Conservation (phyloP, 805 yeast genomes). For the Ogataea parapolymorpha region DNA sequence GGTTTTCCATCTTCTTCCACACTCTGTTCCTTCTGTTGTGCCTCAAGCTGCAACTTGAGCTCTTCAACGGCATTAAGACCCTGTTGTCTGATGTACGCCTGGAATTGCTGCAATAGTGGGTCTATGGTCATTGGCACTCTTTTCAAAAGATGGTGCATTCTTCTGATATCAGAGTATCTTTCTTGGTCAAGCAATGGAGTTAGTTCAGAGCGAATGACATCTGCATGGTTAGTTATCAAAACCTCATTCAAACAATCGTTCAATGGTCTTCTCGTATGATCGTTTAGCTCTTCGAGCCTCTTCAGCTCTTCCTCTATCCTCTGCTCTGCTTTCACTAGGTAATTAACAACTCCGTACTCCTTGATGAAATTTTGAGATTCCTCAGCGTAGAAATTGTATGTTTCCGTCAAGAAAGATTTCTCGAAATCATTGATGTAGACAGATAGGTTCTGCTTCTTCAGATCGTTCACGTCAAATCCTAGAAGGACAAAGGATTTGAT, state of each 20-base stretch:
- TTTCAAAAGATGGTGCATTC: constrained; percentile 71
- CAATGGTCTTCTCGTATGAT: constrained; percentile 76
- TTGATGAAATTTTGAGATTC: constrained; percentile 68
- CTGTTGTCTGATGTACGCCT: constrained; percentile 63
- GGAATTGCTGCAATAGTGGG: constrained; percentile 71
- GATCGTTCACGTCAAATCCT: constrained; percentile 88
- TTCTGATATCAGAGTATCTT: constrained; percentile 66
- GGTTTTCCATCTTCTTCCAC: constrained; percentile 14
- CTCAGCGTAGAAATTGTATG: constrained; percentile 58
- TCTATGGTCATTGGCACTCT: constrained; percentile 78
- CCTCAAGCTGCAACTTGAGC: constrained; percentile 35
- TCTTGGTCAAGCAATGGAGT: constrained; percentile 68
- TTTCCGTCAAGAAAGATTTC: constrained; percentile 65
- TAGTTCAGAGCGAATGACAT: constrained; percentile 73
- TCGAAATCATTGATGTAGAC: constrained; percentile 84
- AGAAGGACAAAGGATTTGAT: constrained; percentile 83
- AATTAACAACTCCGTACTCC: constrained; percentile 82
- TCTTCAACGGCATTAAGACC: constrained; percentile 62
- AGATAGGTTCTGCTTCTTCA: constrained; percentile 76
- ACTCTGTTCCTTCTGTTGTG: constrained; percentile 22
- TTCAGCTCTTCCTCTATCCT: constrained; percentile 81
- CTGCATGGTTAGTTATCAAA: constrained; percentile 76
- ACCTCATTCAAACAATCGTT: constrained; percentile 73
- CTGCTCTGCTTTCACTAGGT: constrained; percentile 80
- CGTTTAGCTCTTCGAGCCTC: constrained; percentile 74